Evolutionary conservation across 768 basidiomycete genomes (phyloP).

Genomic region (Panaeolus papilionaceus): DNA sequence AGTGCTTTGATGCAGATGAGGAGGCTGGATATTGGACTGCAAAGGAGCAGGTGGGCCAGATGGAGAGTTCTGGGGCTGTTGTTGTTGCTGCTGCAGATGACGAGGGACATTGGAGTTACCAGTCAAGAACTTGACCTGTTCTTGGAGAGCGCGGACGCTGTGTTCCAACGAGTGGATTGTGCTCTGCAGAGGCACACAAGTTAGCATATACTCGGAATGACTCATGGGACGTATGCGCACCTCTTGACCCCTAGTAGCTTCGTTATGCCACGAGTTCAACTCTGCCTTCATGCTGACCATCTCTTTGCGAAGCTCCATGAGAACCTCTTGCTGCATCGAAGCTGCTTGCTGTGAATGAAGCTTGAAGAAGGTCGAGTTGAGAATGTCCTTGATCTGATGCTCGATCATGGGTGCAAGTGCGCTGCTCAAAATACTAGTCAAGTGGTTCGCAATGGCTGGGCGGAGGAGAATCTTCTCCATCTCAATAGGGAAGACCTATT

Average conservation of each 20-base stretch:
- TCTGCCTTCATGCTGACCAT: conserved; percentile 82
- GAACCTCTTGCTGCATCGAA: conserved; percentile 79
- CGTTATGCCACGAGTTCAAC: conserved; percentile 81
- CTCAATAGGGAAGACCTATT: conserved; percentile 76
- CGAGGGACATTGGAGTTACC: conserved; percentile 51
- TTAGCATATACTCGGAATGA: background rate
- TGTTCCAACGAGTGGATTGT: conserved; percentile 84
- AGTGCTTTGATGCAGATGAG: conserved; percentile 51
- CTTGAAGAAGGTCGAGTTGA: conserved; percentile 77
- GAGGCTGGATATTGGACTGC: conserved; percentile 41
- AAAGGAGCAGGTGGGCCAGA: conserved; percentile 43
- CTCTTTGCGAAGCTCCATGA: conserved; percentile 77
- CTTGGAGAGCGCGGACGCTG: conserved; percentile 73
- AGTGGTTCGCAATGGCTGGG: conserved; percentile 78
- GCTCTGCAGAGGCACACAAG: conserved; percentile 45
- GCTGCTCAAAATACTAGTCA: conserved; percentile 75
- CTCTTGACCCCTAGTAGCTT: conserved; percentile 80
- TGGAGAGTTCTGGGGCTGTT: conserved; percentile 47
- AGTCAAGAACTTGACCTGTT: conserved; percentile 83
- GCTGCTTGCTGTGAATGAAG: conserved; percentile 78
- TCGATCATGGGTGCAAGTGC: conserved; percentile 80
- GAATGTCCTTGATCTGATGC: conserved; percentile 80
- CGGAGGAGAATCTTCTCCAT: conserved; percentile 80
- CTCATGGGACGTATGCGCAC: conserved; percentile 46
- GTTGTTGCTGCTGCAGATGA: conserved; percentile 49